phyloP scores from a whole-genome alignment of 805 yeast genomes.

The Wickerhamia fluorescens region DNA sequence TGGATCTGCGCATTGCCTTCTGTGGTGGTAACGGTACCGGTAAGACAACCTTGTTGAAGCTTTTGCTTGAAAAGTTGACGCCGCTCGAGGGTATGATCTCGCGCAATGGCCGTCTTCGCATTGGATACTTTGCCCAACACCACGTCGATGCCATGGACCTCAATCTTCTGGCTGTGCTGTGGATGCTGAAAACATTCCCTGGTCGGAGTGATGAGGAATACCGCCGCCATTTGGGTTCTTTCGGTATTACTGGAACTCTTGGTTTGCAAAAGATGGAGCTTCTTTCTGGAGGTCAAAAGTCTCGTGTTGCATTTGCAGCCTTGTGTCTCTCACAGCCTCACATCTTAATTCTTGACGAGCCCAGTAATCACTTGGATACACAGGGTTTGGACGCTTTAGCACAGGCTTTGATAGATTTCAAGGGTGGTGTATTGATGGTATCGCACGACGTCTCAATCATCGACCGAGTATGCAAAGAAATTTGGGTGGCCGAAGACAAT shows the following conservation, averaged over 20 bases:
- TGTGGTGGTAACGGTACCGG: conserved; percentile 99
- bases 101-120: conserved; percentile 77
- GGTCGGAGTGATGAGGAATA: conserved; percentile 96
- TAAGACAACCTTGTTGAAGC: conserved; percentile 88
- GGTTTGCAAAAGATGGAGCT: conserved; percentile 87
- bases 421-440: conserved; percentile 97
- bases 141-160: conserved; percentile 98
- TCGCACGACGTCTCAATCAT: conserved; percentile 95
- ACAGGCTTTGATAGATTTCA: conserved; percentile 78
- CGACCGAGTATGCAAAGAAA: conserved; percentile 81
- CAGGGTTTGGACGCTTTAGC: conserved; percentile 94
- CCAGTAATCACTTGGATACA: conserved; percentile 97
- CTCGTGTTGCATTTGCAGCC: conserved; percentile 97
- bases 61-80: conserved; percentile 67
- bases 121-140: conserved; percentile 97
- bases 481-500: conserved; percentile 92
- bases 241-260: conserved; percentile 92
- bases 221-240: conserved; percentile 92
- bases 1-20: conserved; percentile 91
- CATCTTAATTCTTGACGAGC: conserved; percentile 89
- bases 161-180: conserved; percentile 75
- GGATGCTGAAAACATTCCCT: conserved; percentile 87
- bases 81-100: conserved; percentile 78
- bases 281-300: conserved; percentile 96
- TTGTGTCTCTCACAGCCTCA: conserved; percentile 87